Evolutionary conservation across 352 stramenopile species (phyloP).

Genomic region (Pythium dissimile): DNA sequence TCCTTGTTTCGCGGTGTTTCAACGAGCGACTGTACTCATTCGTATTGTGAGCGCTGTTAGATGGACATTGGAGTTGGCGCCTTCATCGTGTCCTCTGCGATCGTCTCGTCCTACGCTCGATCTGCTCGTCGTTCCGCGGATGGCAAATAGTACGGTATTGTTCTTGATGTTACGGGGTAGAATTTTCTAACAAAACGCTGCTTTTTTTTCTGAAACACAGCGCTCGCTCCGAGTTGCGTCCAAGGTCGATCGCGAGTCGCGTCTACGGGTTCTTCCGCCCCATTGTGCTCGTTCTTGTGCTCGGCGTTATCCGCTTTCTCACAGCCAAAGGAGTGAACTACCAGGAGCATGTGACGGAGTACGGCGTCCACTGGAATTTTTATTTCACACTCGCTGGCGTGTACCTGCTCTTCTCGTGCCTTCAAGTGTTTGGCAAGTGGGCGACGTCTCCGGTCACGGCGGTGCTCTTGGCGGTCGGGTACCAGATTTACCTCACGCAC

Average conservation of each 20-base stretch:
- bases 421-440: constrained; percentile 50
- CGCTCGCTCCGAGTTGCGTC: neutral
- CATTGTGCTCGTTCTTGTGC: constrained; percentile 63
- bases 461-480: constrained; percentile 34
- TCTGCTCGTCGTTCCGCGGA: constrained; percentile 27
- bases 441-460: constrained; percentile 40
- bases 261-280: constrained; percentile 64
- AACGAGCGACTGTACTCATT: neutral
- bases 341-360: constrained; percentile 96
- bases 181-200: neutral
- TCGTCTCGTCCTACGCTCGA: constrained; percentile 71
- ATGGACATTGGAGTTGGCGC: constrained; percentile 97
- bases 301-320: constrained; percentile 68
- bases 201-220: neutral
- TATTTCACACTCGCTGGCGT: constrained; percentile 95
- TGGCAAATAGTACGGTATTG: constrained; percentile 19
- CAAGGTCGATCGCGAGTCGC: constrained; percentile 3
- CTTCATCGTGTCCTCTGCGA: constrained; percentile 91
- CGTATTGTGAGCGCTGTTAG: constrained; percentile 13
- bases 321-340: constrained; percentile 86
- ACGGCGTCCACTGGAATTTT: constrained; percentile 99
- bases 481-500: constrained; percentile 84
- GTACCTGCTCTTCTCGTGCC: constrained; percentile 63
- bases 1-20: neutral
- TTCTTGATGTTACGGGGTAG: neutral